phyloP scores from a whole-genome alignment of 306 rosid species.

The cucumber (Cucumis sativus) region Cucumber_9930_V3 NC_026655.2:1269001-1269500 shows the following conservation, averaged over 20 bases:
- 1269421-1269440: not conserved
- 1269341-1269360: not conserved
- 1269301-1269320: not conserved
- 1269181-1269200: not conserved
- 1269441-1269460: not conserved
- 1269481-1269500: not conserved
- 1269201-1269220: not conserved
- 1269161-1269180: not conserved
- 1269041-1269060: not conserved
- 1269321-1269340: not conserved
- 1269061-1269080: not conserved
- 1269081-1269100: not conserved
- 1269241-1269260: not conserved
- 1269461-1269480: not conserved
- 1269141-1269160: not conserved
- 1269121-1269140: not conserved
- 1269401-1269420: not conserved
- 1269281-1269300: not conserved
- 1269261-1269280: not conserved
- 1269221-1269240: not conserved
- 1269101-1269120: not conserved
- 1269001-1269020: not conserved
- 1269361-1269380: not conserved
- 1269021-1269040: not conserved
- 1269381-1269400: not conserved